Base-by-base conservation (phyloP, 2,329 filamentous ascomycete genomes). In the Meredithiella fracta region DNA sequence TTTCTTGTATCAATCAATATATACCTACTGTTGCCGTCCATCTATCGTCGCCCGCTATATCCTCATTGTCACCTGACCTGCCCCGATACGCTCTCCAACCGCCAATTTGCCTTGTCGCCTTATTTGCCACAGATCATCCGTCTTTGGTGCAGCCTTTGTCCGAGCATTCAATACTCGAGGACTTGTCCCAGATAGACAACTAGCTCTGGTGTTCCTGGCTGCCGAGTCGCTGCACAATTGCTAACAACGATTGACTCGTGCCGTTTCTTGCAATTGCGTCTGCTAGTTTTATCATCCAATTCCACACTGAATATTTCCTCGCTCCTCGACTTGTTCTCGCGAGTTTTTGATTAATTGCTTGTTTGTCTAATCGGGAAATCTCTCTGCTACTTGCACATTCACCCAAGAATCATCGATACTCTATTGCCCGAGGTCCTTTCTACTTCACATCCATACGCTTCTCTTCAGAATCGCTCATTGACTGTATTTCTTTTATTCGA, bases 11-110 rank as follows among this genome's bases (percentile, higher is more conserved):
- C 11, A 34, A 11, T 5, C 11, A 34, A 34, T 34, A 34, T 34
- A 34, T 34, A n/a, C n/a, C n/a, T 34, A 11, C 11, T 11, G 11
- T 34, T 11, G 29, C 11, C 29, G 5, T 34, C 29, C 5, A 34
- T 34, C 29, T 11, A 11, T 34, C 20, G 40, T 6, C 20, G 3
- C 8, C 40, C 15, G 20, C 14, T 3, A 20, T n/a, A 72, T 68
- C 51, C 49, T 14, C 20, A 20, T 29, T 25, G 20, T 37, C 50
- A 51, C 50, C 40, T 44, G 40, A 44, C 20, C 20, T n/a, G 20
- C 20, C 8, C 40, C n/a, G 40, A 44, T 44, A 44, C 40, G 15
- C 17, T 44, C 20, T 22, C 40, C 37, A 38, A 38, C n/a, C n/a
- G n/a, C 11, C 37, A 11, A 44, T 44, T 6, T 44, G 40, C 40